phyloP scores from a whole-genome alignment of 768 basidiomycete species.

The Collybia sp. region DNA sequence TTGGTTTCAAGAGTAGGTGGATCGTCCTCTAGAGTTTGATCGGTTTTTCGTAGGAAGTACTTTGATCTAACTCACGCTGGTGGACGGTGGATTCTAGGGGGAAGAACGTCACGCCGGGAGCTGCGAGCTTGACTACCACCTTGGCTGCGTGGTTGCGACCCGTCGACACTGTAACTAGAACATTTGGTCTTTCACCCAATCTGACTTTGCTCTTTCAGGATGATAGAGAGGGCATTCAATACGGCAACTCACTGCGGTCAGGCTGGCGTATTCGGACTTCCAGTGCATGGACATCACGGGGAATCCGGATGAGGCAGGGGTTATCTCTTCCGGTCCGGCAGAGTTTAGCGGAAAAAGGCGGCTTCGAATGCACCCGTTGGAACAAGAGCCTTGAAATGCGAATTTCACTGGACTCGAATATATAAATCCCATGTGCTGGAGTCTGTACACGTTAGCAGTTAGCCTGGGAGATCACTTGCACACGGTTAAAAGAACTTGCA shows the following conservation, averaged over 20 bases:
- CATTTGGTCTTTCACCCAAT: constrained; percentile 51
- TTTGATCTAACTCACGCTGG: constrained; percentile 21
- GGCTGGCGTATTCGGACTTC: constrained; percentile 64
- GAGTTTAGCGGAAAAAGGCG: constrained; percentile 17
- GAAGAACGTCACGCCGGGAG: constrained; percentile 51
- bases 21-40: constrained; percentile 9
- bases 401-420: constrained; percentile 65
- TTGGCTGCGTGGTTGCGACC: constrained; percentile 64
- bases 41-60: not conserved
- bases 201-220: constrained; percentile 40
- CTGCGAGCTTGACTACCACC: constrained; percentile 48
- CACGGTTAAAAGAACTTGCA: constrained; percentile 37
- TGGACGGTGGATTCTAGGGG: constrained; percentile 35
- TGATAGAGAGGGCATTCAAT: not conserved
- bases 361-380: constrained; percentile 54
- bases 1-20: constrained; percentile 26
- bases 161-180: constrained; percentile 55
- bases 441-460: constrained; percentile 37
- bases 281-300: constrained; percentile 56
- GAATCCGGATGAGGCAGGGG: constrained; percentile 52
- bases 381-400: constrained; percentile 60
- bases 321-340: constrained; percentile 19
- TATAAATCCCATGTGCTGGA: constrained; percentile 62
- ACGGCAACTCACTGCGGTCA: constrained; percentile 27
- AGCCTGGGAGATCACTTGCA: not conserved